Evolutionary conservation across 768 basidiomycete genomes (phyloP).

Genomic region (Mycena chlorophos): DNA sequence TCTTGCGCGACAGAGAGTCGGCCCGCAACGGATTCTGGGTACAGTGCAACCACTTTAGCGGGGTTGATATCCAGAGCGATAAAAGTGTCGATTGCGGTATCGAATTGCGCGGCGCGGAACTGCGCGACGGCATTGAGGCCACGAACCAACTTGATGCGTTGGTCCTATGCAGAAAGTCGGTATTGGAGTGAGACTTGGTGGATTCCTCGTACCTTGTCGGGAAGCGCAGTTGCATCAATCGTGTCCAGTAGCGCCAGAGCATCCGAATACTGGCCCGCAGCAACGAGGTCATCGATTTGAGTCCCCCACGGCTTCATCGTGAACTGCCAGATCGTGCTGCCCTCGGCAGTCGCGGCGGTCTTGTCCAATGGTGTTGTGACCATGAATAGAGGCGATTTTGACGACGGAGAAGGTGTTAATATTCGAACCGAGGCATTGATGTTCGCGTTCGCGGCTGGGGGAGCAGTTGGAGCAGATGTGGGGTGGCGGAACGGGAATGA

Average conservation of each 20-base stretch:
- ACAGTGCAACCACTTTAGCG: slow-evolving; percentile 89
- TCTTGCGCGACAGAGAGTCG: slow-evolving; percentile 68
- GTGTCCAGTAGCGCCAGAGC: slow-evolving; percentile 78
- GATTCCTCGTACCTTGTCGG: slow-evolving; percentile 59
- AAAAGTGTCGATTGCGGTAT: slow-evolving; percentile 83
- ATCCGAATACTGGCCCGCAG: slow-evolving; percentile 66
- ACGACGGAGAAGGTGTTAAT: slow-evolving; percentile 54
- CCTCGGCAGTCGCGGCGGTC: slow-evolving; percentile 61
- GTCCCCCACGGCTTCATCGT: slow-evolving; percentile 71
- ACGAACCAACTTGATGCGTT: slow-evolving; percentile 58
- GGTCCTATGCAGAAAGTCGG: slow-evolving; percentile 40
- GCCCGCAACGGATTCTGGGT: slow-evolving; percentile 79
- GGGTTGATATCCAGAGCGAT: slow-evolving; percentile 89
- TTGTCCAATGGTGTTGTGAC: slow-evolving; percentile 77
- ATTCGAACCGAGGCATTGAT: slow-evolving; percentile 62
- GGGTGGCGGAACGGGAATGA: slow-evolving; percentile 58
- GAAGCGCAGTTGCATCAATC: slow-evolving; percentile 56
- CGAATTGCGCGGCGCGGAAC: slow-evolving; percentile 68
- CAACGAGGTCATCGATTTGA: slow-evolving; percentile 83
- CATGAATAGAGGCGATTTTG: slow-evolving; percentile 59
- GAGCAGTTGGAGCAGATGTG: slow-evolving; percentile 27
- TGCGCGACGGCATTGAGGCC: slow-evolving; percentile 77
- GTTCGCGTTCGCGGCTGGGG: slow-evolving; percentile 29
- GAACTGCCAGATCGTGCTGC: slow-evolving; percentile 78
- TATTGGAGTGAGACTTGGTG: background rate